A percentile compares a stretch with the other conserved stretches of the same genome.
phyloP scores from a whole-genome alignment of 495 filamentous ascomycete species.

The Tuber melanosporum region DNA sequence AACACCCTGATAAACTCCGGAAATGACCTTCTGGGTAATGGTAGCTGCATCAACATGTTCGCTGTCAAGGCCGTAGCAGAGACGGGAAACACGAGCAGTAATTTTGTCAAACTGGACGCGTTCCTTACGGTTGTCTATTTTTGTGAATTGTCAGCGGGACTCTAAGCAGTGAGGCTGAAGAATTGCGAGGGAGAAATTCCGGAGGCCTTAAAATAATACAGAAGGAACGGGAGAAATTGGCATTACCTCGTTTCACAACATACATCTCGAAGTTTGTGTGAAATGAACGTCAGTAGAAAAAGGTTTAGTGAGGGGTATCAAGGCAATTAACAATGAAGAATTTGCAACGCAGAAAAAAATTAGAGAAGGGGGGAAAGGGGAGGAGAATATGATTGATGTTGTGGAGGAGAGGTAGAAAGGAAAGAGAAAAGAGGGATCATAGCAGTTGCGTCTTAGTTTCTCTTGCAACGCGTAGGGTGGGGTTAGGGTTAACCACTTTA shows the following conservation, averaged over 20 bases:
- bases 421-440: slow-evolving; percentile 12
- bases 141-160: background rate
- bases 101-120: slow-evolving; percentile 99
- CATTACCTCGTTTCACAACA: slow-evolving; percentile 41
- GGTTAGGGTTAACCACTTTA: slow-evolving; percentile 27
- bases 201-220: background rate
- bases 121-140: slow-evolving; percentile 93
- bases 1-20: slow-evolving; percentile 97
- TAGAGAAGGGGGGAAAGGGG: slow-evolving; percentile 11
- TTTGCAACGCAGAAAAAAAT: slow-evolving; percentile 8
- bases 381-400: slow-evolving; percentile 10
- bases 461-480: slow-evolving; percentile 27
- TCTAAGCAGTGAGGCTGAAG: background rate
- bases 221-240: background rate
- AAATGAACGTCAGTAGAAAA: slow-evolving; percentile 4
- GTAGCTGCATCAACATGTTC: slow-evolving; percentile 97
- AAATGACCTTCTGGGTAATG: slow-evolving; percentile 98
- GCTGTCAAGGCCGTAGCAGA: slow-evolving; percentile 93
- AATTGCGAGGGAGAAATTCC: background rate
- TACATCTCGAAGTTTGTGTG: slow-evolving; percentile 33
- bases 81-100: slow-evolving; percentile 90
- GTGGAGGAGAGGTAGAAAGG: slow-evolving; percentile 14
- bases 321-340: slow-evolving; percentile 15
- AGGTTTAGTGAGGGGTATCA: slow-evolving; percentile 11
- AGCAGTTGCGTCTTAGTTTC: slow-evolving; percentile 26